A percentile compares a stretch with the other conserved stretches of the same genome.
Evolutionary conservation across 768 basidiomycete species (phyloP).

Genomic region (Russula griseocarnosa): DNA sequence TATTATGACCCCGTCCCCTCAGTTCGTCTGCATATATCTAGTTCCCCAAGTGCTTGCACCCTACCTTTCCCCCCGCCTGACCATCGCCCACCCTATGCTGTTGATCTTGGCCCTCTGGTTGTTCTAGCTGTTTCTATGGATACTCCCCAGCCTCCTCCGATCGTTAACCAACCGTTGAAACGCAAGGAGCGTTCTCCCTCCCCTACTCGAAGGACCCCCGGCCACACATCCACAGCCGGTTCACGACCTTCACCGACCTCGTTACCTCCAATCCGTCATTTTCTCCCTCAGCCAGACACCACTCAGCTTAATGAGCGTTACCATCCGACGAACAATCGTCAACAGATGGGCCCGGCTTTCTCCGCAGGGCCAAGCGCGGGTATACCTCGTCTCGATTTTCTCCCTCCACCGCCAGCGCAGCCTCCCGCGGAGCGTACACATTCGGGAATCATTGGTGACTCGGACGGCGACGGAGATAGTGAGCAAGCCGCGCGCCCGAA

Average conservation of each 20-base stretch:
- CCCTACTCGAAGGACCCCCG: conserved; percentile 17
- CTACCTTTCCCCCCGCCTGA: conserved; percentile 21
- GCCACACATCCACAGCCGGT: conserved; percentile 7
- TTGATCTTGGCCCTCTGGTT: conserved; percentile 12
- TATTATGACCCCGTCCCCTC: conserved; percentile 22
- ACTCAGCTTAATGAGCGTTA: conserved; percentile 22
- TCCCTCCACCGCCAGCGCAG: conserved; percentile 19
- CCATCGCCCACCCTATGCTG: conserved; percentile 19
- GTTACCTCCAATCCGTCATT: conserved; percentile 28
- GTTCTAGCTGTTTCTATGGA: conserved; percentile 23
- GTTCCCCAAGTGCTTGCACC: conserved; percentile 22
- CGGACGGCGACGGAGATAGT: conserved; percentile 44
- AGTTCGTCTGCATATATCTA: conserved; percentile 26
- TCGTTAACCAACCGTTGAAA: conserved; percentile 23
- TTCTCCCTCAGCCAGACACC: conserved; percentile 24
- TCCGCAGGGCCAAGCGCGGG: conserved; percentile 26
- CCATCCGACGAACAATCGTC: conserved; percentile 19
- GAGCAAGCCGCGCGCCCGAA: conserved; percentile 59
- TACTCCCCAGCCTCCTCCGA: conserved; percentile 23
- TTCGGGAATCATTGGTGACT: conserved; percentile 47
- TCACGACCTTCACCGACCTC: conserved; percentile 27
- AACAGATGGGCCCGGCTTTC: conserved; percentile 11
- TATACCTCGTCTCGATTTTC: conserved; percentile 26
- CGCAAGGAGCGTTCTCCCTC: conserved; percentile 29
- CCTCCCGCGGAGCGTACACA: conserved; percentile 28